Base-by-base conservation (phyloP, 2,329 filamentous ascomycete species). In the Pseudopithomyces chartarum region DNA sequence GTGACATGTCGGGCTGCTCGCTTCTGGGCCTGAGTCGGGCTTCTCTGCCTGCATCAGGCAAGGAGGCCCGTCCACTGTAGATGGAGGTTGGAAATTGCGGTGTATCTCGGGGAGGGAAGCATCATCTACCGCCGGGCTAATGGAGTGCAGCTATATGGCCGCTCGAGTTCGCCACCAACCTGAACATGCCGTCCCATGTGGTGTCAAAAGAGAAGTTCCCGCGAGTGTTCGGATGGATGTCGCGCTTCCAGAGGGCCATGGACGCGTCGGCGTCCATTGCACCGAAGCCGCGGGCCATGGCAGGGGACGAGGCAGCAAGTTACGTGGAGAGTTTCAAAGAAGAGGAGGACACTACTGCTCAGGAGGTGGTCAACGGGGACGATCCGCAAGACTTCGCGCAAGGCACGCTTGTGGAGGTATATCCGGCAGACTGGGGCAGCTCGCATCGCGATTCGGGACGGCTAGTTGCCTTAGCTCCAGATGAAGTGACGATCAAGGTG, bases 141-240 rank as follows among this genome's bases (percentile, higher is more conserved):
- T 38, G 29, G 20, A 43, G 53, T 29, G 19, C 43, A 82, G 80
- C 83, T 42, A 76, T 88, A 19, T 90, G 85, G 85, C 79, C 82
- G 1, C 80, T 91, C 59, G 82, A 88, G 73, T 91, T 89, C 88
- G 74, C 89, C 0, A 68, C 71, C 10, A 78, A 73, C 0, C 73
- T 90, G 51, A 81, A 84, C 11, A 78, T 90, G 45, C 82, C 85
- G 3, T 56, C 76, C 47, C 78, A 82, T 19, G 64, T 80, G 6
- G 81, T 91, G 59, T 83, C 82, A 2, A 67, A 77, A 13, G 70
- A 73, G 17, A 76, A 74, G 38, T 90, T 84, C 64, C 89, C 88
- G 0, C 81, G 78, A 55, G 82, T 86, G 0, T 88, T 84, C 67
- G 82, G 83, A 1, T 91, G 87, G 87, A 80, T 90, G 17, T 71